Base-by-base conservation (phyloP, 805 yeast genomes). In the Yarrowia porcina region DNA sequence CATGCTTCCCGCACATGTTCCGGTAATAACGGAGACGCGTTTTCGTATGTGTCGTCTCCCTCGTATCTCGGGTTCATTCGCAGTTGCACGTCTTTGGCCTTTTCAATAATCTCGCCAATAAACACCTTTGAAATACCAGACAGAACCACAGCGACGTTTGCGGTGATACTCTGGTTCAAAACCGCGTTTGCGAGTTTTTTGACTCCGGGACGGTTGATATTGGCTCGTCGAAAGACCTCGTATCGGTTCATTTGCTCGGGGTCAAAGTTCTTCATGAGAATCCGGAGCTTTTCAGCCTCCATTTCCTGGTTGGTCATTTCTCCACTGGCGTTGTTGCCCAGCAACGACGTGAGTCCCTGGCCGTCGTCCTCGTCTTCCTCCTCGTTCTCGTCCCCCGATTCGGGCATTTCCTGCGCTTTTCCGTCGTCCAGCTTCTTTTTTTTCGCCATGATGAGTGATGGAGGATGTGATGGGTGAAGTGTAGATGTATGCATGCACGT, bases 1-100 rank as follows among this genome's bases (percentile, higher is more conserved):
- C 96, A 89, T 0, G 97, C 97, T 69, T 90, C 96, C 57, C 96
- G 75, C 28, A 92, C 80, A 70, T 92, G 96, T 65, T 89, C 91
- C 0, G 97, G 96, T 33, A 83, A 78, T 47, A 92, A 72, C 1
- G 97, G 97, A 52, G 62, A 32, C 30, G 36, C 65, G n/a, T 32
- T 39, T 30, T 52, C 50, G 39, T 56, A 56, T 7, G 61, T 56
- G 49, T 56, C 61, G 27, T 67, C 69, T 11, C 64, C 69, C 18
- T 68, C 72, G 33, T 49, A 36, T n/a, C 54, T 78, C 0, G 68
- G 67, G 18, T 82, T 82, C 44, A 76, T 74, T 32, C 78, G 77
- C 62, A 80, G 77, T 70, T 89, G 92, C 1, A 89, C 83, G 60
- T 84, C 87, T 65, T 86, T 80, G 0, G 97, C 96, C 69, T 83